Evolutionary conservation across 208 protist species (phyloP).

Genomic region (Tritrichomonas foetus): DNA sequence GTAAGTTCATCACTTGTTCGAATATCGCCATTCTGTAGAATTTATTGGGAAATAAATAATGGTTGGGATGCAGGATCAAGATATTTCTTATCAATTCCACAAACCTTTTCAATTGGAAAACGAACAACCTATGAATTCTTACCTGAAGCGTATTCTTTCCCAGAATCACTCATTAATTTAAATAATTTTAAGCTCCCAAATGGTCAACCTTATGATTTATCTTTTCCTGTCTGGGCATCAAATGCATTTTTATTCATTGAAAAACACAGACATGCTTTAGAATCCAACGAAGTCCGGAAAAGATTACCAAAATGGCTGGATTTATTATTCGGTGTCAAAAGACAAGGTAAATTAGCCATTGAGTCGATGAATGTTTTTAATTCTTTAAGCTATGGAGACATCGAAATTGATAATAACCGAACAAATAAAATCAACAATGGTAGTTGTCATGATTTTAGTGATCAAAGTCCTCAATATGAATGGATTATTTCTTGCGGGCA

Average conservation of each 20-base stretch:
- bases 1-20: background rate
- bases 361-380: background rate
- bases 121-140: conserved; percentile 20
- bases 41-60: background rate
- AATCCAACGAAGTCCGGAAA: background rate
- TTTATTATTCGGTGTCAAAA: conserved; percentile 20
- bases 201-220: background rate
- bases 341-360: background rate
- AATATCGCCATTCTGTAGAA: conserved; percentile 5
- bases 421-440: too few relatives aligned
- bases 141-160: background rate
- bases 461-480: background rate
- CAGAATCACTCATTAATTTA: background rate
- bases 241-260: background rate
- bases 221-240: background rate
- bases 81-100: conserved; percentile 26
- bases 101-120: background rate
- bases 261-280: background rate
- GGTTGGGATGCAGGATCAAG: background rate
- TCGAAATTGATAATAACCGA: too few relatives aligned
- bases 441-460: too few relatives aligned
- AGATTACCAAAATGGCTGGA: background rate
- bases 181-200: background rate
- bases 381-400: background rate
- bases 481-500: background rate